These are phyloP conservation scores for Stemphylium beticola DNA, from an alignment of 2,329 filamentous ascomycete genomes.

Conservation along the genomic window DNA sequence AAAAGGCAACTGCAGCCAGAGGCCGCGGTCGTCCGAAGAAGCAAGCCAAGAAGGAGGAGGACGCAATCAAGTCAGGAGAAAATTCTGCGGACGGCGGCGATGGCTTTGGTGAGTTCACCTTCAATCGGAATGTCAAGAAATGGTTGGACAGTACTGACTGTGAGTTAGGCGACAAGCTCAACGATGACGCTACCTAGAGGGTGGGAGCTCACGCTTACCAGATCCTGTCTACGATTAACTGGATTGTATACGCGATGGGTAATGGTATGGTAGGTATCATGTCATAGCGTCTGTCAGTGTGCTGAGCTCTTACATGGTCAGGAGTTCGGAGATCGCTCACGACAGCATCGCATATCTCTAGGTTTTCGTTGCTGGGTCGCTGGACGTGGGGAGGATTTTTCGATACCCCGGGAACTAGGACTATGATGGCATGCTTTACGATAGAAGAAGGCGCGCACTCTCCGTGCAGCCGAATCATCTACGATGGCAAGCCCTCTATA, in stretches of 20 bases:
- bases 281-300: not conserved
- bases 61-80: not conserved
- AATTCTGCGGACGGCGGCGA: slow-evolving; percentile 24
- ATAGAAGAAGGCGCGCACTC: not conserved
- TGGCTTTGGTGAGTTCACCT: slow-evolving; percentile 24
- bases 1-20: not conserved
- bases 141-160: slow-evolving; percentile 23
- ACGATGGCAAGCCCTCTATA: not conserved
- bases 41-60: slow-evolving; percentile 26
- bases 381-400: not conserved
- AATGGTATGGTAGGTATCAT: not conserved
- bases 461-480: not conserved
- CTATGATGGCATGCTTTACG: not conserved
- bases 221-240: not conserved
- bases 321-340: not conserved
- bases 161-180: slow-evolving; percentile 4
- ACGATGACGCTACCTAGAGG: slow-evolving; percentile 5
- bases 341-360: not conserved
- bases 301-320: not conserved
- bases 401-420: not conserved
- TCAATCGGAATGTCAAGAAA: slow-evolving; percentile 5
- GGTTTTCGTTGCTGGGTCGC: not conserved
- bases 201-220: not conserved
- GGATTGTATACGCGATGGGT: not conserved
- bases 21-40: slow-evolving; percentile 22